These are phyloP conservation scores for Gossypium gossypioides DNA, from an alignment of 441 rosid species.

Conservation along the genomic window DNA sequence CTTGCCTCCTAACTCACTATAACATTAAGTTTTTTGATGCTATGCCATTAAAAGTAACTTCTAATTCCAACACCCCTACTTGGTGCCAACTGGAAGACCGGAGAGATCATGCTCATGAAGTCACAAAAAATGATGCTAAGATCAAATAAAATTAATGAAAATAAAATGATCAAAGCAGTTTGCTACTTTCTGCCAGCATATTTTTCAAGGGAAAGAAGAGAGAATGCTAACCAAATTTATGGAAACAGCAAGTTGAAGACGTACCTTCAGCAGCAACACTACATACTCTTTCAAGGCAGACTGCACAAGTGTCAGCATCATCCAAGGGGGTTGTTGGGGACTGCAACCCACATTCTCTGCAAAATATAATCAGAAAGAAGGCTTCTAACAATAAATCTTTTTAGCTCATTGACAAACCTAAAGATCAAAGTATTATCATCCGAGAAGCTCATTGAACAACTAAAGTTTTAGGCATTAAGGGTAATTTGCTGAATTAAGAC, in stretches of 20 bases:
- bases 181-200: not conserved
- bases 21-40: not conserved
- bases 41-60: not conserved
- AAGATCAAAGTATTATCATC: not conserved
- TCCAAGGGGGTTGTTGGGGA: constrained; percentile 43
- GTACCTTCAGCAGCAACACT: constrained; percentile 92
- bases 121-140: not conserved
- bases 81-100: not conserved
- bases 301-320: constrained; percentile 80
- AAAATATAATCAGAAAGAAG: constrained; percentile 13
- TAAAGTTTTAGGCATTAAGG: not conserved
- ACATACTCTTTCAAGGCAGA: constrained; percentile 83
- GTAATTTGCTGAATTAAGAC: not conserved
- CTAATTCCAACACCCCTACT: not conserved
- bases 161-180: not conserved
- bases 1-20: not conserved
- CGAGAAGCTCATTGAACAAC: not conserved
- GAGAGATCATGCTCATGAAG: not conserved
- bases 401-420: not conserved
- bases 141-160: not conserved
- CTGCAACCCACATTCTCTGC: constrained; percentile 80
- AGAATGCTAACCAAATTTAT: constrained; percentile 1
- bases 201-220: not conserved
- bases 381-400: not conserved
- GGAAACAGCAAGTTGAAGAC: constrained; percentile 14